Evolutionary conservation across 192 early-diverging fungal species (phyloP).

Genomic region (Coemansia sp.): DNA sequence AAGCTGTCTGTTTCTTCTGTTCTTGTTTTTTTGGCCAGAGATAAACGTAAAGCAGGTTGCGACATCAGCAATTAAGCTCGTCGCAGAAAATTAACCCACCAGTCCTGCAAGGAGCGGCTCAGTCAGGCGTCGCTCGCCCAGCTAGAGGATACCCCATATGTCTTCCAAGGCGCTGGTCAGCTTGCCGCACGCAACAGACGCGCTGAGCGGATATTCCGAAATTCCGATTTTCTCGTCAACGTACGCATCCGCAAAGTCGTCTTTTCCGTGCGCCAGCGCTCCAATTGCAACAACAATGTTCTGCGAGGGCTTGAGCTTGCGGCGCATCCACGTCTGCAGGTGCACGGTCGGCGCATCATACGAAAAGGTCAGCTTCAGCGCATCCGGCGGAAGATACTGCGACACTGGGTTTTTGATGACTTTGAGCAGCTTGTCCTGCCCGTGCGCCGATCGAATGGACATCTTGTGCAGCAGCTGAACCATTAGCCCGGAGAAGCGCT

Average conservation of each 20-base stretch:
- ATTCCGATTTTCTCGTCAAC: conserved; percentile 98
- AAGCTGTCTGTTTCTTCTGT: no score
- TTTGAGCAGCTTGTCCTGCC: conserved; percentile 88
- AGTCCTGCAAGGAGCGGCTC: no score
- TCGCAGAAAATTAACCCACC: no score
- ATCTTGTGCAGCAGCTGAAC: conserved; percentile 98
- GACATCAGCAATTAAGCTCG: no score
- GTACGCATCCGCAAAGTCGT: conserved; percentile 92
- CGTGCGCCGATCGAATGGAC: conserved; percentile 87
- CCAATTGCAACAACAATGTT: conserved; percentile 91
- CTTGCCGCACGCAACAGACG: conserved; percentile 96
- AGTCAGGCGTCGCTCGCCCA: no score
- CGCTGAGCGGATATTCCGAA: conserved; percentile 94
- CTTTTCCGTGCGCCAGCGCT: conserved; percentile 93
- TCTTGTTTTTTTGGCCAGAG: no score
- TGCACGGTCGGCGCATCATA: conserved; percentile 84
- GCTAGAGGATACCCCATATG: conserved; percentile 80
- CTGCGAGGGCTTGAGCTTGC: conserved; percentile 71
- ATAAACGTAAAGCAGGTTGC: no score
- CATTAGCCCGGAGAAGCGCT: conserved; percentile 98
- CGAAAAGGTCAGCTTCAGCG: conserved; percentile 66
- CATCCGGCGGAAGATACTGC: conserved; percentile 86
- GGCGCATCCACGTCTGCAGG: conserved; percentile 72
- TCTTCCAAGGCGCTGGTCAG: conserved; percentile 86
- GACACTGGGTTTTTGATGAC: conserved; percentile 98